phyloP scores from a whole-genome alignment of 1,284 basidiomycete genomes.

The Ceraceosorus guamensis region DNA sequence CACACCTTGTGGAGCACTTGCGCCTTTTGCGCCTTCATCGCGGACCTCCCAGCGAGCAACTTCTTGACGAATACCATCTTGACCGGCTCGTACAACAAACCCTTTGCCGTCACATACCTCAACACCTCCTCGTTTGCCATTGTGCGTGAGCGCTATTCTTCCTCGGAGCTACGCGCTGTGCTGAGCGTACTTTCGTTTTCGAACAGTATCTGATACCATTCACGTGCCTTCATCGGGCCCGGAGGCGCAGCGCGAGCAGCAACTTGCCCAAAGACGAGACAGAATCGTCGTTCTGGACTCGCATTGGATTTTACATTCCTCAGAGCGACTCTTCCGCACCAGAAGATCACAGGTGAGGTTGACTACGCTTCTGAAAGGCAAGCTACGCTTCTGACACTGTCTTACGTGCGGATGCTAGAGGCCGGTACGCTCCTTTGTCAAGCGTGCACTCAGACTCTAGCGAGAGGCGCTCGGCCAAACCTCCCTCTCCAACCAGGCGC shows the following conservation, averaged over 20 bases:
- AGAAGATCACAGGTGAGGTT: no score
- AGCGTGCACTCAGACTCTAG: no score
- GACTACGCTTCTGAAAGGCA: no score
- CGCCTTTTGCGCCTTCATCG: no score
- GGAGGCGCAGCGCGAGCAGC: constrained; percentile 12
- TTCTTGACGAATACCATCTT: constrained; percentile 38
- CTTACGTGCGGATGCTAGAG: no score
- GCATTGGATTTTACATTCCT: constrained; percentile 1
- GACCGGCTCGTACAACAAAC: constrained; percentile 46
- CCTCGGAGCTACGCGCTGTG: background rate
- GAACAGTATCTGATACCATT: constrained; percentile 71
- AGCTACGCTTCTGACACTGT: no score
- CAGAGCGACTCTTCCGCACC: no score
- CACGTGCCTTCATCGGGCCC: constrained; percentile 51
- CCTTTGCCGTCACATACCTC: constrained; percentile 64
- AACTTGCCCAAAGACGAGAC: background rate
- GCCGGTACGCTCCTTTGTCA: no score
- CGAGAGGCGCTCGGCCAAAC: no score
- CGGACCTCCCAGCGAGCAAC: constrained; percentile 26
- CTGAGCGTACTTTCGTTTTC: background rate
- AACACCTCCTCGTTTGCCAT: constrained; percentile 81
- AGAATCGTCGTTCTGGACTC: background rate
- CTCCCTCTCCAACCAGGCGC: no score
- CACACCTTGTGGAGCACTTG: background rate
- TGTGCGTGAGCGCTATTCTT: background rate